Conservation (phyloP, 495 filamentous ascomycete species). For the Aspergillus biplanus region DNA sequence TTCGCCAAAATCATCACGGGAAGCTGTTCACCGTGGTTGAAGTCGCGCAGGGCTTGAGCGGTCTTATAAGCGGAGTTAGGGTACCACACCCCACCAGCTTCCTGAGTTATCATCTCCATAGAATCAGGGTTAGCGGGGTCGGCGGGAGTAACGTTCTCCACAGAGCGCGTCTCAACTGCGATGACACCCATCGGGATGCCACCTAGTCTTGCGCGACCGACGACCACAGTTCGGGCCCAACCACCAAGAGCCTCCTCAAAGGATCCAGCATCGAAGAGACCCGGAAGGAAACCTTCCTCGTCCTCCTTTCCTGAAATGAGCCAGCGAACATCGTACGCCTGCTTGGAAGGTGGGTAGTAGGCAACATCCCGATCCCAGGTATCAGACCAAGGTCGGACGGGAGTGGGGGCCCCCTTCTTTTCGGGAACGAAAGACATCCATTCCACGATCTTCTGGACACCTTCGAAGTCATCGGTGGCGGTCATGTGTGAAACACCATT, state of each 20-base stretch:
- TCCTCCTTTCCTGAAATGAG: conserved; percentile 90
- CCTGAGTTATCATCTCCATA: conserved; percentile 87
- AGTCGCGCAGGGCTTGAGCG: conserved; percentile 96
- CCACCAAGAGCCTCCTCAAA: conserved; percentile 96
- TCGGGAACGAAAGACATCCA: conserved; percentile 98
- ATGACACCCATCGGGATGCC: conserved; percentile 99
- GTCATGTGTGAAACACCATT: conserved; percentile 99
- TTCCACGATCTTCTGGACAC: conserved; percentile 95
- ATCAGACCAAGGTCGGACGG: conserved; percentile 83
- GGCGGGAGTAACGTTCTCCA: conserved; percentile 97
- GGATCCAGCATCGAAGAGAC: conserved; percentile 94
- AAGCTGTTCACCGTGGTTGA: conserved; percentile 98
- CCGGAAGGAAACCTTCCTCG: conserved; percentile 82
- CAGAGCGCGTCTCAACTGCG: conserved; percentile 90
- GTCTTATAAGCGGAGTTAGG: conserved; percentile 99
- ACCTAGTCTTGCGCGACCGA: conserved; percentile 93
- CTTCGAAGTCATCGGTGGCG: conserved; percentile 95
- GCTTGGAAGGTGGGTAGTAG: conserved; percentile 83
- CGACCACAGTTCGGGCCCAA: conserved; percentile 95
- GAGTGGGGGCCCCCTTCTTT: conserved; percentile 85
- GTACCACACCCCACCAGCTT: conserved; percentile 99
- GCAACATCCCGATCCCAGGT: conserved; percentile 90
- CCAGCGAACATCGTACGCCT: conserved; percentile 91
- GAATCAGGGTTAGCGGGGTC: conserved; percentile 98
- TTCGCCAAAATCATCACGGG: conserved; percentile 99